These are phyloP conservation scores for Gossypium australe DNA, from an alignment of 345 rosid species.

Conservation along the genomic window DNA sequence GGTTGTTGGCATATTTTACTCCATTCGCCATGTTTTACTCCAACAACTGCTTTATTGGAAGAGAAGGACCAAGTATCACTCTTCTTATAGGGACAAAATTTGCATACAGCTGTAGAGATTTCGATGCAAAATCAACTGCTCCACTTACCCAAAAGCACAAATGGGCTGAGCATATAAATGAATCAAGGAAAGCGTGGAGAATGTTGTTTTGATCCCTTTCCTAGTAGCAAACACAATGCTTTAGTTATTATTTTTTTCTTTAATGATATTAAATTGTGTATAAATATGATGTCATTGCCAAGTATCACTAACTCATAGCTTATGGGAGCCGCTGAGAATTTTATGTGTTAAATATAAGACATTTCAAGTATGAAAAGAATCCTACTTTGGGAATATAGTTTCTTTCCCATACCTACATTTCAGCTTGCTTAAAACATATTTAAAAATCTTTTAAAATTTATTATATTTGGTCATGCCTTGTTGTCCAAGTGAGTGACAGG, in stretches of 20 bases:
- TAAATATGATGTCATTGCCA: background rate
- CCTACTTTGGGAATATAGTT: background rate
- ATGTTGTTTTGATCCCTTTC: conserved; percentile 9
- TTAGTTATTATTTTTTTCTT: background rate
- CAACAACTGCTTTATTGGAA: background rate
- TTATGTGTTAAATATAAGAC: background rate
- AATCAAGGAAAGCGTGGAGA: conserved; percentile 17
- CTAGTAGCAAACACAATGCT: background rate
- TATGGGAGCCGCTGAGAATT: background rate
- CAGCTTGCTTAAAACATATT: background rate
- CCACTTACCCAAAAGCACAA: background rate
- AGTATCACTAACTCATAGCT: conserved; percentile 3
- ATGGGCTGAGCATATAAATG: background rate
- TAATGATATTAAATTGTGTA: background rate
- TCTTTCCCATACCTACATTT: conserved; percentile 2
- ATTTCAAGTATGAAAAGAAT: conserved; percentile 19
- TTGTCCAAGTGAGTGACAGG: background rate
- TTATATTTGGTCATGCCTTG: too few species aligned
- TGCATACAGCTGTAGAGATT: background rate
- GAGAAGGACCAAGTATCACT: background rate
- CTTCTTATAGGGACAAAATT: conserved; percentile 3
- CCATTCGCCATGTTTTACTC: conserved; percentile 15
- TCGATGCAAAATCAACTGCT: conserved; percentile 5
- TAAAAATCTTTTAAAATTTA: background rate
- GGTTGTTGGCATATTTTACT: conserved; percentile 6